Evolutionary conservation across 2,329 filamentous ascomycete genomes (phyloP).

Genomic region (Stagonosporopsis tanaceti): DNA sequence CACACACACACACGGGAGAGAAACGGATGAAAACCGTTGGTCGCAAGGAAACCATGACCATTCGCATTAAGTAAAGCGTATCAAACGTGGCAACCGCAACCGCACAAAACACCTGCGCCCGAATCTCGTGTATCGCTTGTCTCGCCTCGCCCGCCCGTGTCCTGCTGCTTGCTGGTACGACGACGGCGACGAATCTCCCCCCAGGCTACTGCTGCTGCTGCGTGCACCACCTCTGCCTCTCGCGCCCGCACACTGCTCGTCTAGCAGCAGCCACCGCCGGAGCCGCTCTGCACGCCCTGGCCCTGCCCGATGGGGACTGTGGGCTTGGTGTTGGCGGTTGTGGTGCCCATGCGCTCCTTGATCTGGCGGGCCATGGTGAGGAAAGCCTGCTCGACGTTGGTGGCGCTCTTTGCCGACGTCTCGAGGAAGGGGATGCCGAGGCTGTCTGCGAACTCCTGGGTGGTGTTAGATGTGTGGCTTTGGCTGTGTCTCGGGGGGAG

Average conservation of each 20-base stretch:
- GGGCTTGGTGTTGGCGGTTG: constrained; percentile 97
- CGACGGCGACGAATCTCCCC: neutral
- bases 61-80: constrained; percentile 23
- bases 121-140: constrained; percentile 19
- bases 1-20: too few relatives aligned
- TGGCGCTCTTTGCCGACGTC: constrained; percentile 99
- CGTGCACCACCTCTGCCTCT: constrained; percentile 2
- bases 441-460: constrained; percentile 96
- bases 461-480: constrained; percentile 25
- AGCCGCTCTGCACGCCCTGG: constrained; percentile 88
- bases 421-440: constrained; percentile 99
- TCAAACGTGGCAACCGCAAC: constrained; percentile 20
- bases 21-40: neutral
- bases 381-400: constrained; percentile 99
- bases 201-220: neutral
- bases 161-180: neutral
- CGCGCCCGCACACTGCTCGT: constrained; percentile 27
- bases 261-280: constrained; percentile 91
- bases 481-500: neutral
- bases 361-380: constrained; percentile 99
- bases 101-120: constrained; percentile 22
- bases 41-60: constrained; percentile 21
- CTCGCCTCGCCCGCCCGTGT: constrained; percentile 3
- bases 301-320: constrained; percentile 95
- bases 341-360: constrained; percentile 99